phyloP scores from a whole-genome alignment of 2,329 filamentous ascomycete species.

The Aspergillus sp. region DNA sequence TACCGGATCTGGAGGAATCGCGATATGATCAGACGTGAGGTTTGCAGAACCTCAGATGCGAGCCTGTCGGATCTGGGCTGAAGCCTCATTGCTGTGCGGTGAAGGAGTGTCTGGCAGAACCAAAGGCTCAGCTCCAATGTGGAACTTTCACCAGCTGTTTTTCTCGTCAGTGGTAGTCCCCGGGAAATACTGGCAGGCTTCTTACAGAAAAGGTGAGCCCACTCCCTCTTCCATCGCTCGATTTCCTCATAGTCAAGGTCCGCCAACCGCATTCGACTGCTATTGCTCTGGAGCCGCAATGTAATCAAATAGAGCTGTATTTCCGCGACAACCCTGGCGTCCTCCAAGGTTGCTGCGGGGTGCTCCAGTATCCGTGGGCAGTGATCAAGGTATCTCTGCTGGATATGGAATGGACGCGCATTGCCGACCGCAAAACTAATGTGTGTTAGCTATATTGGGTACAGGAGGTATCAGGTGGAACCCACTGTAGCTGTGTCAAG shows the following conservation, averaged over 20 bases:
- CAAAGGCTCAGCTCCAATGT: constrained; percentile 36
- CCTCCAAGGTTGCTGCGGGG: constrained; percentile 31
- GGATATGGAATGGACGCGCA: constrained; percentile 33
- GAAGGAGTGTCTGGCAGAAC: constrained; percentile 39
- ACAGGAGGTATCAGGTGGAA: not conserved
- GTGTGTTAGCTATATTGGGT: constrained; percentile 11
- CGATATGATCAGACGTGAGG: constrained; percentile 33
- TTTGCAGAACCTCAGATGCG: constrained; percentile 30
- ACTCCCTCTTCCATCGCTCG: constrained; percentile 38
- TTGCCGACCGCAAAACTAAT: constrained; percentile 34
- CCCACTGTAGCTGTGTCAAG: constrained; percentile 37
- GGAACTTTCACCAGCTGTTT: constrained; percentile 30
- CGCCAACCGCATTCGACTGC: constrained; percentile 29
- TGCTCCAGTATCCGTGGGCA: constrained; percentile 35
- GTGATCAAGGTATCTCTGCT: constrained; percentile 32
- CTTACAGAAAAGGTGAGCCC: constrained; percentile 36
- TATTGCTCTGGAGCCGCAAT: constrained; percentile 27
- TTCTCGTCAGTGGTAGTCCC: constrained; percentile 1
- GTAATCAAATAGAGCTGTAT: constrained; percentile 37
- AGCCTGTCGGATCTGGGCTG: constrained; percentile 30
- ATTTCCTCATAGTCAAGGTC: constrained; percentile 36
- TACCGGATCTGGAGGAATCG: constrained; percentile 33
- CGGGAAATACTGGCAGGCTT: not conserved
- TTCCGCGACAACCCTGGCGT: constrained; percentile 34
- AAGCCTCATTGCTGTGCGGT: constrained; percentile 32